Evolutionary conservation across 1,284 basidiomycete genomes (phyloP).

Genomic region (Waitea zeae): DNA sequence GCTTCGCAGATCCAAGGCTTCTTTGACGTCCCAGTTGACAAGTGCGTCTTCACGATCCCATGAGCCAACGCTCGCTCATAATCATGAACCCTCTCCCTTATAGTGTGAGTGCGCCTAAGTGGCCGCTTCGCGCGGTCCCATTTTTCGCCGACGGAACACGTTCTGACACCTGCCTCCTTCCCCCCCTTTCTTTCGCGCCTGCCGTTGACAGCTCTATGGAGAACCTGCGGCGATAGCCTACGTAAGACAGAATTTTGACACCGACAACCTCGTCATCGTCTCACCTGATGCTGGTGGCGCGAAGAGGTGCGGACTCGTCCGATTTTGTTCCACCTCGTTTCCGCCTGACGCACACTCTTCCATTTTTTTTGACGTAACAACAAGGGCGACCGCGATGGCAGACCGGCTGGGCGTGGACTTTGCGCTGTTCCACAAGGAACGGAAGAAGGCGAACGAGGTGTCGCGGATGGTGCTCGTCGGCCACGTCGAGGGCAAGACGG

Average conservation of each 20-base stretch:
- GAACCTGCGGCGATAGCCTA: conserved; percentile 95
- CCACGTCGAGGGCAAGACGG: conserved; percentile 82
- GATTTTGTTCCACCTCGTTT: background rate
- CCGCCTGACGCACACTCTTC: background rate
- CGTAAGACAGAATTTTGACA: conserved; percentile 82
- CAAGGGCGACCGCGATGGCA: conserved; percentile 91
- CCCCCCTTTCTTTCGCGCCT: background rate
- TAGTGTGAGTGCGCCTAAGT: too few relatives aligned
- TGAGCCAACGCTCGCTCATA: background rate
- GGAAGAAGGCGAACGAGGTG: conserved; percentile 98
- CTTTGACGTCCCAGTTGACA: conserved; percentile 99
- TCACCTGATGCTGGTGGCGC: conserved; percentile 98
- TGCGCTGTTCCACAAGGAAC: conserved; percentile 99
- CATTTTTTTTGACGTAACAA: background rate
- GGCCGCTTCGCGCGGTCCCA: too few relatives aligned
- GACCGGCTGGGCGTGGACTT: conserved; percentile 96
- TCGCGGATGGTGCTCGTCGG: conserved; percentile 98
- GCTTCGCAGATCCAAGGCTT: conserved; percentile 99
- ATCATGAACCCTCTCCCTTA: too few relatives aligned
- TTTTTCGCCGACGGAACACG: background rate
- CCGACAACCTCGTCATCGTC: conserved; percentile 87
- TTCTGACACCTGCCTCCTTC: background rate
- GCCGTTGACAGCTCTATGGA: conserved; percentile 67
- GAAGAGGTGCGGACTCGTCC: conserved; percentile 52
- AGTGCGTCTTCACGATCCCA: conserved; percentile 43